A percentile compares a stretch with the other conserved stretches of the same genome.
Evolutionary conservation across 2,329 filamentous ascomycete genomes (phyloP).

Genomic region (Tolypocladium tropicale): DNA sequence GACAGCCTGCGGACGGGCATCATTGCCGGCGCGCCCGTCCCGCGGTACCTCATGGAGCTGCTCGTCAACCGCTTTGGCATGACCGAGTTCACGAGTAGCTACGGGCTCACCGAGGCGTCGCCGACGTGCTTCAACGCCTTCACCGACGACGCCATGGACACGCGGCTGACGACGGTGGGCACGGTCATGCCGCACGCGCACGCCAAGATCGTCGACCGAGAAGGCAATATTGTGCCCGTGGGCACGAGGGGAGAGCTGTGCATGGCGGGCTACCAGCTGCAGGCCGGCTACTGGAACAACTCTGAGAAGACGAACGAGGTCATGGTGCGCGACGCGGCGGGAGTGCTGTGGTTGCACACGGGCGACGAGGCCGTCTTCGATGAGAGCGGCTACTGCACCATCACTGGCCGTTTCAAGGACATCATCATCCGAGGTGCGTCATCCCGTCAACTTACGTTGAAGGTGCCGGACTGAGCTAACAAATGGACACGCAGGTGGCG

Average conservation of each 20-base stretch:
- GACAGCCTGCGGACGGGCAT: constrained; percentile 61
- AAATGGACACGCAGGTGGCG: constrained; percentile 45
- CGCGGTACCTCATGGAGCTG: constrained; percentile 62
- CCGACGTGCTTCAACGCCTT: constrained; percentile 76
- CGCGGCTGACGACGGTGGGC: constrained; percentile 61
- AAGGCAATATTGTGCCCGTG: constrained; percentile 55
- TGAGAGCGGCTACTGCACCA: constrained; percentile 57
- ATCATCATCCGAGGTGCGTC: constrained; percentile 60
- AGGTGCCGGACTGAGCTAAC: not conserved
- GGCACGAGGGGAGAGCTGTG: constrained; percentile 65
- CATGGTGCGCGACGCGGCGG: constrained; percentile 41
- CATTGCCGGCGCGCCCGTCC: constrained; percentile 69
- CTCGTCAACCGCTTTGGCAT: constrained; percentile 64
- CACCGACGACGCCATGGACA: constrained; percentile 58
- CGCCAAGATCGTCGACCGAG: constrained; percentile 66
- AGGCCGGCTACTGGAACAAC: constrained; percentile 59
- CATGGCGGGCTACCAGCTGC: constrained; percentile 68
- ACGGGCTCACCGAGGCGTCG: constrained; percentile 66
- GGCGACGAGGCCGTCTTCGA: constrained; percentile 63
- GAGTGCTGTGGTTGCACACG: constrained; percentile 53
- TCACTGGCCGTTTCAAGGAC: constrained; percentile 70
- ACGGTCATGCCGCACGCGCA: constrained; percentile 65
- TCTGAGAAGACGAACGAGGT: constrained; percentile 59
- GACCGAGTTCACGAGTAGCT: constrained; percentile 61
- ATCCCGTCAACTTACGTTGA: not conserved